Evolutionary conservation across 2,329 filamentous ascomycete genomes (phyloP).

Genomic region (Aspergillus uvarum): DNA sequence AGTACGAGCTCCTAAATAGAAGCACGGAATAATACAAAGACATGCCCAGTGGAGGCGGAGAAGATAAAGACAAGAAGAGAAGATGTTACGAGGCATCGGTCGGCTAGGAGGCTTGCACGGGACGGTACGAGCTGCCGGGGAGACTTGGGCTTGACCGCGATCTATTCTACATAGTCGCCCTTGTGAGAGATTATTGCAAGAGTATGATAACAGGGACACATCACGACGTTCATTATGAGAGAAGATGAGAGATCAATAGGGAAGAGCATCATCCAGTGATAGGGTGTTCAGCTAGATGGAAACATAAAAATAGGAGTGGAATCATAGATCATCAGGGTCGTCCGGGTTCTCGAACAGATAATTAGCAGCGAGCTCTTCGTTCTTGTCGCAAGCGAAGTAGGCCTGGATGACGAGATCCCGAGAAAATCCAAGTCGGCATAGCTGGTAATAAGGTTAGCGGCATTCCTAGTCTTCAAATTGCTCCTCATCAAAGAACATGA

Average conservation of each 20-base stretch:
- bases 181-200: not conserved
- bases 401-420: constrained; percentile 93
- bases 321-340: constrained; percentile 58
- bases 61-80: not conserved
- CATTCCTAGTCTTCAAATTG: constrained; percentile 12
- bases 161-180: constrained; percentile 4
- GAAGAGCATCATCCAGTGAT: constrained; percentile 12
- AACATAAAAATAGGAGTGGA: not conserved
- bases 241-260: constrained; percentile 12
- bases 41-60: not conserved
- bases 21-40: not conserved
- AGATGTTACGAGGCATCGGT: not conserved
- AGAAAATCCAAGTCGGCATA: constrained; percentile 90
- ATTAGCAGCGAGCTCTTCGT: constrained; percentile 96
- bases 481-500: constrained; percentile 1
- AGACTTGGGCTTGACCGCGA: not conserved
- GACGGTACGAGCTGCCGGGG: not conserved
- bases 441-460: constrained; percentile 48
- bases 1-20: not conserved
- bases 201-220: constrained; percentile 9
- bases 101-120: not conserved
- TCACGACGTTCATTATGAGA: constrained; percentile 19
- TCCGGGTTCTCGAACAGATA: constrained; percentile 97
- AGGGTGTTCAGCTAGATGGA: not conserved
- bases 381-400: constrained; percentile 99